A percentile compares a stretch with the other conserved stretches of the same genome.
Evolutionary conservation across 2,329 filamentous ascomycete species (phyloP).

Genomic region (Emergomyces orientalis): DNA sequence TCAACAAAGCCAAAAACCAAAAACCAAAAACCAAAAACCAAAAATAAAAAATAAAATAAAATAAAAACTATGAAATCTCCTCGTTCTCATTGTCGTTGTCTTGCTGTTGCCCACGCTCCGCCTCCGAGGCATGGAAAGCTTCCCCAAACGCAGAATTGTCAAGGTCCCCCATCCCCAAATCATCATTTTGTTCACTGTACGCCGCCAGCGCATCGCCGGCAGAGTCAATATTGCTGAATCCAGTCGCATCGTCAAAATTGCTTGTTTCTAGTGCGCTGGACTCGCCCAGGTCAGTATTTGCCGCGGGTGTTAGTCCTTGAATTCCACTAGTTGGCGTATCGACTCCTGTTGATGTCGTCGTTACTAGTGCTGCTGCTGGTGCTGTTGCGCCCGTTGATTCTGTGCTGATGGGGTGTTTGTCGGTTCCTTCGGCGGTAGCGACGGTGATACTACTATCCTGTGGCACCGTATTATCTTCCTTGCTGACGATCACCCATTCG

Average conservation of each 20-base stretch:
- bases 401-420: slow-evolving; percentile 2
- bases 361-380: slow-evolving; percentile 12
- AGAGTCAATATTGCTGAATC: slow-evolving; percentile 48
- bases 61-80: slow-evolving; percentile 28
- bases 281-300: slow-evolving; percentile 22
- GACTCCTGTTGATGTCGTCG: slow-evolving; percentile 15
- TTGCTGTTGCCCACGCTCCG: slow-evolving; percentile 33
- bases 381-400: slow-evolving; percentile 6
- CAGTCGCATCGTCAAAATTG: slow-evolving; percentile 36
- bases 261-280: slow-evolving; percentile 26
- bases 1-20: background rate
- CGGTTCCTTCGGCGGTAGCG: slow-evolving; percentile 7
- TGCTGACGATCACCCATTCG: slow-evolving; percentile 69
- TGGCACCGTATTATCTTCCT: slow-evolving; percentile 39
- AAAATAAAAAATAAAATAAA: background rate
- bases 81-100: slow-evolving; percentile 23
- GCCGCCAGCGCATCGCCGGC: slow-evolving; percentile 62
- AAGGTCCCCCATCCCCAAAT: slow-evolving; percentile 51
- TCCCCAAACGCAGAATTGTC: slow-evolving; percentile 77
- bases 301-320: slow-evolving; percentile 19
- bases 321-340: slow-evolving; percentile 20
- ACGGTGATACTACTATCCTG: slow-evolving; percentile 11
- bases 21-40: background rate
- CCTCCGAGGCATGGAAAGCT: slow-evolving; percentile 58
- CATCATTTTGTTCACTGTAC: slow-evolving; percentile 52